Conservation (phyloP, 306 rosid genomes). For the Cucumis sativus region DNA sequence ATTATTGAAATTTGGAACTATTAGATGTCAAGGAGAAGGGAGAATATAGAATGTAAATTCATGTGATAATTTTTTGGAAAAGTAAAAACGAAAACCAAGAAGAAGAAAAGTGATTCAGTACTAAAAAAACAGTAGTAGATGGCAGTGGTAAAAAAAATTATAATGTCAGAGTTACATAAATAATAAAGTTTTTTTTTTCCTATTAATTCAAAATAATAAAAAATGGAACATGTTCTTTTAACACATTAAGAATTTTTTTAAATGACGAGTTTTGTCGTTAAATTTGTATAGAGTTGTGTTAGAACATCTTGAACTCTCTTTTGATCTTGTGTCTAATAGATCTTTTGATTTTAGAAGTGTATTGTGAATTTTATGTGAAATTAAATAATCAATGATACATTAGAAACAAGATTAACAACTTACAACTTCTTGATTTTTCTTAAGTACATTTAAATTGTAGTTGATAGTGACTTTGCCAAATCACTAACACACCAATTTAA, state of each 20-base stretch:
- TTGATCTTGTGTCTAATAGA: neutral
- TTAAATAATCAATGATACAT: too few relatives aligned
- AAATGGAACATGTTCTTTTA: neutral
- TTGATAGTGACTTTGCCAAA: neutral
- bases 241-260: too few relatives aligned
- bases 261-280: too few relatives aligned
- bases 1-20: neutral
- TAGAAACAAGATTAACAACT: neutral
- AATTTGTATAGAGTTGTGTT: too few relatives aligned
- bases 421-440: neutral
- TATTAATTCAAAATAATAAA: neutral
- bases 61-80: neutral
- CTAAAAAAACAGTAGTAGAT: too few relatives aligned
- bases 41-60: neutral
- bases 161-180: neutral
- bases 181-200: too few relatives aligned
- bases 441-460: accelerated
- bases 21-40: neutral
- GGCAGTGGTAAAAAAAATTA: too few relatives aligned
- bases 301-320: too few relatives aligned
- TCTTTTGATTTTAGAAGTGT: too few relatives aligned
- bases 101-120: neutral
- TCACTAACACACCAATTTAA: too few relatives aligned
- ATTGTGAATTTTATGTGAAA: too few relatives aligned
- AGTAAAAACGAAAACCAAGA: neutral